Evolutionary conservation across 225 moss, liverwort and hornwort genomes (phyloP), one percentile per base, ranked within the genome.

Genomic region (Antitrichia curtipendula): DNA sequence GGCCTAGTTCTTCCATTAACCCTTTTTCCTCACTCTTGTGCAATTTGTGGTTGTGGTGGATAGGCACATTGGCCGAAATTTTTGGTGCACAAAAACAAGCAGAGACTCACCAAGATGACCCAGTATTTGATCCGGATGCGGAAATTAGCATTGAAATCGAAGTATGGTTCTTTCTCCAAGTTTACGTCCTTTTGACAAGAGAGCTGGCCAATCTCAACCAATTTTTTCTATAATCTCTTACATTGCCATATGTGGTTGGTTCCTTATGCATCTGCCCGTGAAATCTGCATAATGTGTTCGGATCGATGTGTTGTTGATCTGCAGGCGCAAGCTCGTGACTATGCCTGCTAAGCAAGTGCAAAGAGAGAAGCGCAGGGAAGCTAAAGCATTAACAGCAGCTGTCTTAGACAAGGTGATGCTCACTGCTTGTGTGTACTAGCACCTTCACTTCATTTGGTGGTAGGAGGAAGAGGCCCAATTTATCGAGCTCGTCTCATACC

Each of bases 1-100:
- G 34, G 17, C 40, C 23, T 81, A 69, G 53, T 34, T 72, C 70
- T 38, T 75, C 59, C 41, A 28, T 29, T 74, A 29, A 6, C 56
- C 36, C 83, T 27, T 23, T 63, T 65, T 86, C 65, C 83, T 88
- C 36, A 90, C 81, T 27, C 14, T 70, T 69, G 71, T 82, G 81
- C 29, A 78, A 71, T 72, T 71, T 84, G 71, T 86, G 76, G 43
- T 71, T 87, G 34, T 24, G 27, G 64, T 74, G 62, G 31, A 56
- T 74, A 99, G 98, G 94, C 87, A 88, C 92, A 94, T 89, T 99
- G 98, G 97, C 97, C 98, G 10, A 99, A 96, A 63, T 99, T 99
- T 91, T 91, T 97, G 86, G 98, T 99, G 78, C 94, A 94, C 84
- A 94, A 94, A 71, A 94, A 94, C 87, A 92, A 94, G 89, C 94